A percentile compares a stretch with the other conserved stretches of the same genome.
These are phyloP conservation scores for Rhizoctonia solani DNA, from an alignment of 1,284 basidiomycete genomes.

Conservation along the genomic window DNA sequence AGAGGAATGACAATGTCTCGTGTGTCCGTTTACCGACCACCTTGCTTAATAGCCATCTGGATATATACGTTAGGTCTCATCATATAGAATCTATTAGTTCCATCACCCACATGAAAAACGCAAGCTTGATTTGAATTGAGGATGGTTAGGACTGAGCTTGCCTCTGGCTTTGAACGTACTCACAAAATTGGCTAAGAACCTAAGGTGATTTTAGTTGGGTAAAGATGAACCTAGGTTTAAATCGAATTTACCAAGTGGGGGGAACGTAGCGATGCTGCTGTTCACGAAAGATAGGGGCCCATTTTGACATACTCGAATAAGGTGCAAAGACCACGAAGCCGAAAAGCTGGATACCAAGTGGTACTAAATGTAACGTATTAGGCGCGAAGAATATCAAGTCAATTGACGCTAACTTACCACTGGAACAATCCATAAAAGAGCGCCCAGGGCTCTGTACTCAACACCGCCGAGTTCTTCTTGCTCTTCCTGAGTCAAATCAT, in stretches of 20 bases:
- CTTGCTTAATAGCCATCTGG: constrained; percentile 76
- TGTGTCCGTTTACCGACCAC: constrained; percentile 61
- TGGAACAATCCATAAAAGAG: constrained; percentile 76
- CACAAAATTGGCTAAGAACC: constrained; percentile 85
- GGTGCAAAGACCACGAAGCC: constrained; percentile 76
- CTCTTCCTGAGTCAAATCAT: constrained; percentile 77
- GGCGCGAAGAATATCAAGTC: not conserved
- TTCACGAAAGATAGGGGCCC: constrained; percentile 60
- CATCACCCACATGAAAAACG: constrained; percentile 63
- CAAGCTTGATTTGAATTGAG: constrained; percentile 49
- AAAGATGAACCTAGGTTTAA: not conserved
- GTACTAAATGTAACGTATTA: constrained; percentile 55
- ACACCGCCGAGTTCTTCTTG: constrained; percentile 92
- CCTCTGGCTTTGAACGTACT: constrained; percentile 43
- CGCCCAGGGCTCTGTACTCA: constrained; percentile 87
- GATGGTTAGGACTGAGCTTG: not conserved
- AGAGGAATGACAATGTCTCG: constrained; percentile 87
- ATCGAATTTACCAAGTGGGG: constrained; percentile 58
- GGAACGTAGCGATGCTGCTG: constrained; percentile 55
- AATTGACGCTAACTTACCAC: constrained; percentile 49
- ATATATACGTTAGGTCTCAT: not conserved
- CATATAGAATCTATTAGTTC: not conserved
- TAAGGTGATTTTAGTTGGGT: constrained; percentile 42
- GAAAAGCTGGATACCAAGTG: constrained; percentile 65
- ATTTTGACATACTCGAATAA: constrained; percentile 63